Evolutionary conservation across 164 flowering plant genomes (phyloP).

Genomic region (Nymphaea colorata): DNA sequence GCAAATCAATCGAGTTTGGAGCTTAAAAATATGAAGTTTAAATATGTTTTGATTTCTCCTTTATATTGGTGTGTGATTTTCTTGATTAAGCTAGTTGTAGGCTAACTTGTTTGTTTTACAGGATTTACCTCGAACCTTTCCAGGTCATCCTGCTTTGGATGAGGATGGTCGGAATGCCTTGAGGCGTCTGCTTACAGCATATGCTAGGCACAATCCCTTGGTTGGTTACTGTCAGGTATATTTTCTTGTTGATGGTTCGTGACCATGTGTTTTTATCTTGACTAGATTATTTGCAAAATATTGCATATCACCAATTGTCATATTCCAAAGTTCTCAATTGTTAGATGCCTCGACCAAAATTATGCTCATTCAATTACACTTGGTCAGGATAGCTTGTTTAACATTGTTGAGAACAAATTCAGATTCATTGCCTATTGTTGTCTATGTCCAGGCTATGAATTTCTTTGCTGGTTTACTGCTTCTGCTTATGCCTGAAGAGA

Average conservation of each 20-base stretch:
- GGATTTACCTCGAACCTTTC: slow-evolving; percentile 98
- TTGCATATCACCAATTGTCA: too few relatives aligned
- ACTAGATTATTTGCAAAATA: too few relatives aligned
- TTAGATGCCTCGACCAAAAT: too few relatives aligned
- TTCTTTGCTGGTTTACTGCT: slow-evolving; percentile 91
- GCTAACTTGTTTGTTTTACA: slow-evolving; percentile 10
- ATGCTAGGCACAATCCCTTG: slow-evolving; percentile 94
- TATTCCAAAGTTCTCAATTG: too few relatives aligned
- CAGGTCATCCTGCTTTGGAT: slow-evolving; percentile 98
- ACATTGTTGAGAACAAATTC: too few relatives aligned
- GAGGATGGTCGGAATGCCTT: slow-evolving; percentile 95
- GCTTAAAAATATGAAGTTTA: background rate
- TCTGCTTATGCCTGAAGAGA: slow-evolving; percentile 97
- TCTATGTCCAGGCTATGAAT: slow-evolving; percentile 88
- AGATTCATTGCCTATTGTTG: background rate
- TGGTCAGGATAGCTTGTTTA: too few relatives aligned
- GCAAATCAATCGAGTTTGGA: slow-evolving; percentile 6
- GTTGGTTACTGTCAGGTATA: slow-evolving; percentile 98
- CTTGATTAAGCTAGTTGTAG: background rate
- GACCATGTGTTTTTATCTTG: too few relatives aligned
- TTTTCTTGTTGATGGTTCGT: background rate
- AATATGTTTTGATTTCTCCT: background rate
- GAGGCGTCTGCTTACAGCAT: slow-evolving; percentile 90
- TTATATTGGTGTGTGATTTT: background rate
- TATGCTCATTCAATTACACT: too few relatives aligned